These are phyloP conservation scores for Rhizopogon sp. DNA, from an alignment of 768 basidiomycete species.

Conservation along the genomic window DNA sequence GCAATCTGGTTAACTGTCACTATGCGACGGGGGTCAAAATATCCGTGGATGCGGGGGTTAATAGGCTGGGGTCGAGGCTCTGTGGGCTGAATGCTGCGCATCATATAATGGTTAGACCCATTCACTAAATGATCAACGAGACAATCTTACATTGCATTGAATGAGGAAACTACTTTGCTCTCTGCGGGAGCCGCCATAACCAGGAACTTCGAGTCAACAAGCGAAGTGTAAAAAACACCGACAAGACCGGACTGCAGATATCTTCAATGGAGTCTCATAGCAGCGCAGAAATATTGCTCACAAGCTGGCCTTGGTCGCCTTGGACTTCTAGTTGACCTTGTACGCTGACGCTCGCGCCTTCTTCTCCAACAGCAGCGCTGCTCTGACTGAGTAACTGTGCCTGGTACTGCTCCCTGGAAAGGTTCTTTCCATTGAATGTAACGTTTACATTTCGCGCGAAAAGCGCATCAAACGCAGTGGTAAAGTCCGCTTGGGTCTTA, in stretches of 20 bases:
- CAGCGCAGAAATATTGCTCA: constrained; percentile 7
- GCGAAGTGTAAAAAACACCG: constrained; percentile 34
- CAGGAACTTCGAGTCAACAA: constrained; percentile 27
- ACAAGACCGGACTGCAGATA: constrained; percentile 22
- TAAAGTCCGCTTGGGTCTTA: constrained; percentile 29
- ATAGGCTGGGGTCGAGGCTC: constrained; percentile 18
- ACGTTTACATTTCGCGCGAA: constrained; percentile 31
- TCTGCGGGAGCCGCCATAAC: constrained; percentile 29
- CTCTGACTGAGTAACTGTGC: constrained; percentile 27
- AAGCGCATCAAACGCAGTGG: constrained; percentile 35
- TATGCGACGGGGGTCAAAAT: constrained; percentile 31
- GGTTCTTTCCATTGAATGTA: constrained; percentile 35
- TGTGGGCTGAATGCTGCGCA: constrained; percentile 23
- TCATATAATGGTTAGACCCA: neutral
- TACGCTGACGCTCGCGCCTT: constrained; percentile 14
- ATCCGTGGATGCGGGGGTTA: constrained; percentile 16
- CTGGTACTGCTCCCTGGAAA: constrained; percentile 37
- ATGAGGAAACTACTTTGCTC: constrained; percentile 27
- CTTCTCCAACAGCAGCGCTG: constrained; percentile 12
- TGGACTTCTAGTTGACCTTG: constrained; percentile 23
- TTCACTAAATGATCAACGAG: neutral
- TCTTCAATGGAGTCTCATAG: neutral
- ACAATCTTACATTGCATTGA: constrained; percentile 34
- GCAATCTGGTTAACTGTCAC: constrained; percentile 27
- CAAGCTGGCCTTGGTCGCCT: constrained; percentile 22